Base-by-base conservation (phyloP, 495 filamentous ascomycete species). In the Cryomyces minteri region DNA sequence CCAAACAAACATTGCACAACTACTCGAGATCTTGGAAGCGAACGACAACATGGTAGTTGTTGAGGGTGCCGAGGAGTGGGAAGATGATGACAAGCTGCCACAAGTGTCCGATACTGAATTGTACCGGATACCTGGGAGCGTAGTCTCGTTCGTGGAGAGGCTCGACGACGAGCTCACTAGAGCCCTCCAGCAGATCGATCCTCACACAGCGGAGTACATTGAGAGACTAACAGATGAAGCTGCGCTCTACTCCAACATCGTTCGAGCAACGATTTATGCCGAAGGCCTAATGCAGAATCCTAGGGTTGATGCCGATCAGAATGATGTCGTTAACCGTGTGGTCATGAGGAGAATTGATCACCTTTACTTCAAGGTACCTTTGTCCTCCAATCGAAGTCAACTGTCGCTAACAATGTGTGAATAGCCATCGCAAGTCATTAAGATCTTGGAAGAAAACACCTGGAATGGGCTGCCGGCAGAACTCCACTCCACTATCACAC, bases 121-220 rank as follows among this genome's bases (percentile, higher is more conserved):
- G 46, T 74, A 88, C 62, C 81, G 82, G 63, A 78, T 99, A 50
- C 84, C 92, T 10, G 90, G 90, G 58, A 94, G 84, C 62, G 68
- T 95, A 46, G 84, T 94, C 14, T 96, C 92, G 0, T 88, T 86
- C 60, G 80, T 93, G 14, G 90, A 99, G 71, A 73, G 92, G 52
- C 73, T 99, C 12, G 90, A 99, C 57, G 90, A 99, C 58, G 92
- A 96, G 65, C 86, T 99, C 53, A 95, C 85, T 39, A 77, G 90
- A 52, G 94, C 88, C 10, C 67, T 99, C 44, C 90, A 96, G 64
- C 81, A 82, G 59, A 95, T 96, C 58, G 90, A 99, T 59, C 90
- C 90, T 46, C 90, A 99, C 64, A 99, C 90, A 40, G 87, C 88
- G 32, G 90, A 99, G 63, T 99, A 99, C 58, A 94, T 99, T 50